These are phyloP conservation scores for Gracilaria gracilis DNA, from an alignment of 23 red algal genomes.

Conservation along the genomic window DNA sequence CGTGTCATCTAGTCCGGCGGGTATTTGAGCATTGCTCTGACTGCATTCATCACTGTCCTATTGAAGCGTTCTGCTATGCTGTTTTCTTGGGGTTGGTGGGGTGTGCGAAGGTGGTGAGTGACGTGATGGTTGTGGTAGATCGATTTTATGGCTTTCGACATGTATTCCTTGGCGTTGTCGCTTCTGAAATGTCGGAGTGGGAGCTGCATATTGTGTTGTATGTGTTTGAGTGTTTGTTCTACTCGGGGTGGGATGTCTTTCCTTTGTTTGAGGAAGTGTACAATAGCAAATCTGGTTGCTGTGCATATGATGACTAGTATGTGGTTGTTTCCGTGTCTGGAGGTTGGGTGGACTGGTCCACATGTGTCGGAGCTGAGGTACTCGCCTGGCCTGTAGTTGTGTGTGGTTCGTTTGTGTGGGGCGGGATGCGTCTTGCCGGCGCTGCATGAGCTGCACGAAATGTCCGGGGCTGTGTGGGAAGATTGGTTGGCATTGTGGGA, in stretches of 20 bases:
- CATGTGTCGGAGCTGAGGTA: background rate
- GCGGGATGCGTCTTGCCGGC: background rate
- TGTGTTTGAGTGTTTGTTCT: background rate
- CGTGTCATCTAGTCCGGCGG: background rate
- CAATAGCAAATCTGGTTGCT: background rate
- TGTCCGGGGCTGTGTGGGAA: background rate
- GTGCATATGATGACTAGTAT: background rate
- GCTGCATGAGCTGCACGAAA: too few species aligned
- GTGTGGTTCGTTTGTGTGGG: background rate
- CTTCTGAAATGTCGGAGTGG: background rate
- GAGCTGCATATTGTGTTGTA: background rate
- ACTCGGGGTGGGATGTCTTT: background rate
- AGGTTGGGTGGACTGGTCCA: background rate
- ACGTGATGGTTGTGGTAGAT: background rate
- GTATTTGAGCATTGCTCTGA: background rate
- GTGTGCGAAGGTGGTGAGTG: background rate
- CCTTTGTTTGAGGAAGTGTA: slow-evolving; percentile 4
- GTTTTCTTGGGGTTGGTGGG: slow-evolving; percentile 34
- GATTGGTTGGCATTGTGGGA: too few species aligned
- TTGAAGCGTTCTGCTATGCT: slow-evolving; percentile 27
- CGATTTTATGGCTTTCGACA: background rate
- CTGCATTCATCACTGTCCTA: background rate
- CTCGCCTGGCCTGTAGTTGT: background rate
- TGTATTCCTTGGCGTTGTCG: slow-evolving; percentile 46
- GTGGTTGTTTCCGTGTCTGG: slow-evolving; percentile 8